Percentiles rank a stretch among this genome's conserved stretches.
phyloP scores from a whole-genome alignment of 306 rosid genomes.

The Cajanus cajan region DNA sequence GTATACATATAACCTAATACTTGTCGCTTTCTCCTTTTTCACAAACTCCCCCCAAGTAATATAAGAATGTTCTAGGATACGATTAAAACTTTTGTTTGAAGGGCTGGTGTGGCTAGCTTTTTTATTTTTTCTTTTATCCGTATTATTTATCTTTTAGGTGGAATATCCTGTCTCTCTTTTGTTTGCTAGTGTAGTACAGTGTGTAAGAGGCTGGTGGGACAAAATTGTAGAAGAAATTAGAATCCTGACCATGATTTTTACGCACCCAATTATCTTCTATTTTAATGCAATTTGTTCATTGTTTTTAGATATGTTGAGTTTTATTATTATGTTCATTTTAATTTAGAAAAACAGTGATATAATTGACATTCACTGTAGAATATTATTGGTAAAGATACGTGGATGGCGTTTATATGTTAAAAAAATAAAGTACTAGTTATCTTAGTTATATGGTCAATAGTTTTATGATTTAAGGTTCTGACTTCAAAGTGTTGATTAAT shows the following conservation, averaged over 20 bases:
- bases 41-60: slow-evolving; percentile 14
- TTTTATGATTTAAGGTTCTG: slow-evolving; percentile 16
- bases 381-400: neutral
- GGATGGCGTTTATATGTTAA: neutral
- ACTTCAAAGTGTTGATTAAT: neutral
- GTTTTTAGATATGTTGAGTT: neutral
- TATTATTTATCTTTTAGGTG: slow-evolving; percentile 21
- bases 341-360: neutral
- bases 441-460: neutral
- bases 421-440: neutral
- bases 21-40: slow-evolving; percentile 25
- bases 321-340: neutral
- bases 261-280: neutral
- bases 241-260: neutral
- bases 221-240: neutral
- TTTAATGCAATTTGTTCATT: neutral
- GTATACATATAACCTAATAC: slow-evolving; percentile 18
- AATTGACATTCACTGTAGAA: neutral
- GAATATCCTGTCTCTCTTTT: slow-evolving; percentile 25
- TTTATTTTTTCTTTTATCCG: neutral
- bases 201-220: neutral
- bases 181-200: slow-evolving; percentile 19
- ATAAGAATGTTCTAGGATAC: slow-evolving; percentile 27
- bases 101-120: slow-evolving; percentile 1
- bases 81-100: neutral